Evolutionary conservation across 75 land plant species (phyloP).

Genomic region (Pinus taeda): DNA sequence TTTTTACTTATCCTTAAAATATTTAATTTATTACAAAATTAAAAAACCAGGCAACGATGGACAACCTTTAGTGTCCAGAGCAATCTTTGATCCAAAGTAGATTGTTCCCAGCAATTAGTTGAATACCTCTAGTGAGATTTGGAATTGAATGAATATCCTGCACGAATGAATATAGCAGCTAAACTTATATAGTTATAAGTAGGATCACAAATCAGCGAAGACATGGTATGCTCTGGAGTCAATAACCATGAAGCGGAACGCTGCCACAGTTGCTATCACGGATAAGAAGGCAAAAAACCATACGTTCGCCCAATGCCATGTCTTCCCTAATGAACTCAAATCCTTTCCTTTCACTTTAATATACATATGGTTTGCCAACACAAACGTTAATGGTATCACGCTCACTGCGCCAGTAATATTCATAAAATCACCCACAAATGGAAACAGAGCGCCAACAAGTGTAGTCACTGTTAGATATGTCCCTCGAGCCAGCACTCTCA

Average conservation of each 20-base stretch:
- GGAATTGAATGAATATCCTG: too few relatives aligned
- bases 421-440: constrained; percentile 76
- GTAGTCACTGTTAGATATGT: constrained; percentile 57
- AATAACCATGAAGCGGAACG: constrained; percentile 49
- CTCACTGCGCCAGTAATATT: constrained; percentile 68
- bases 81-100: too few relatives aligned
- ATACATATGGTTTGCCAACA: constrained; percentile 81
- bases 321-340: constrained; percentile 26
- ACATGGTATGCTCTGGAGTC: constrained; percentile 61
- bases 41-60: too few relatives aligned
- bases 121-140: too few relatives aligned
- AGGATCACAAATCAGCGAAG: constrained; percentile 53
- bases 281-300: constrained; percentile 39
- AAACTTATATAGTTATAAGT: too few relatives aligned
- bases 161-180: too few relatives aligned
- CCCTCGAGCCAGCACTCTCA: constrained; percentile 53
- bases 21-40: too few relatives aligned
- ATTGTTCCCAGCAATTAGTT: too few relatives aligned
- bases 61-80: too few relatives aligned
- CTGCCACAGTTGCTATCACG: constrained; percentile 43
- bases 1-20: too few relatives aligned
- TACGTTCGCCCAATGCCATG: constrained; percentile 78
- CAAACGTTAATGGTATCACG: constrained; percentile 68
- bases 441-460: constrained; percentile 59
- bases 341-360: constrained; percentile 44